Evolutionary conservation across 2,329 filamentous ascomycete genomes (phyloP).

Genomic region (Berkeleyomyces rouxiae): DNA sequence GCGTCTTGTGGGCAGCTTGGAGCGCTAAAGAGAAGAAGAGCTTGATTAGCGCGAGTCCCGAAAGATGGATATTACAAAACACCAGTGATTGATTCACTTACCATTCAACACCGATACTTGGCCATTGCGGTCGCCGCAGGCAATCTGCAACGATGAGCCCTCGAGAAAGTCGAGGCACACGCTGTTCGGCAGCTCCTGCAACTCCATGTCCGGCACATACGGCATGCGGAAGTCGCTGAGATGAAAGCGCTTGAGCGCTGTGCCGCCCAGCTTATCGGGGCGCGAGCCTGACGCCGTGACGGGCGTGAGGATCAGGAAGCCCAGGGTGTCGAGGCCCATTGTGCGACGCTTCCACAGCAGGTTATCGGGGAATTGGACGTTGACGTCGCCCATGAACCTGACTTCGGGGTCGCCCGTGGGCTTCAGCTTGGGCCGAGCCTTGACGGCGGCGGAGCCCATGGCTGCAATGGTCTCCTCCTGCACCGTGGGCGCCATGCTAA

Average conservation of each 20-base stretch:
- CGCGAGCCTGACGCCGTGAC: conserved; percentile 29
- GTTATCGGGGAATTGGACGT: conserved; percentile 93
- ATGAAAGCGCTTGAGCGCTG: conserved; percentile 58
- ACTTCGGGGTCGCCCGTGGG: conserved; percentile 27
- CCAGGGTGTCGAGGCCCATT: conserved; percentile 68
- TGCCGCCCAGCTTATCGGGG: conserved; percentile 36
- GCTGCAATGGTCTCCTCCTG: conserved; percentile 28
- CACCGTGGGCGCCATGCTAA: conserved; percentile 33
- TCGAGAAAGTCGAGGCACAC: conserved; percentile 45
- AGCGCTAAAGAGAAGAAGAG: conserved; percentile 18
- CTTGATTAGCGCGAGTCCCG: background rate
- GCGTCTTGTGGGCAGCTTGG: conserved; percentile 21
- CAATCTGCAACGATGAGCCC: conserved; percentile 44
- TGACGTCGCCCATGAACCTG: conserved; percentile 71
- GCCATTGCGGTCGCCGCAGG: conserved; percentile 43
- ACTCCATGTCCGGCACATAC: conserved; percentile 72
- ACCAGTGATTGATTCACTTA: conserved; percentile 23
- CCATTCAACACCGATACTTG: conserved; percentile 38
- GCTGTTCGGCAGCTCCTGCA: conserved; percentile 85
- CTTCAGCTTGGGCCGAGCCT: conserved; percentile 16
- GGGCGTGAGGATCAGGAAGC: conserved; percentile 65
- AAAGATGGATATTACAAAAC: background rate
- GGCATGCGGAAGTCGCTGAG: conserved; percentile 68
- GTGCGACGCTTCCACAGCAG: conserved; percentile 90
- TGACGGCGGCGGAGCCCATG: conserved; percentile 16